Evolutionary conservation across 345 rosid genomes (phyloP).

Genomic region (Arabidopsis suecica): DNA sequence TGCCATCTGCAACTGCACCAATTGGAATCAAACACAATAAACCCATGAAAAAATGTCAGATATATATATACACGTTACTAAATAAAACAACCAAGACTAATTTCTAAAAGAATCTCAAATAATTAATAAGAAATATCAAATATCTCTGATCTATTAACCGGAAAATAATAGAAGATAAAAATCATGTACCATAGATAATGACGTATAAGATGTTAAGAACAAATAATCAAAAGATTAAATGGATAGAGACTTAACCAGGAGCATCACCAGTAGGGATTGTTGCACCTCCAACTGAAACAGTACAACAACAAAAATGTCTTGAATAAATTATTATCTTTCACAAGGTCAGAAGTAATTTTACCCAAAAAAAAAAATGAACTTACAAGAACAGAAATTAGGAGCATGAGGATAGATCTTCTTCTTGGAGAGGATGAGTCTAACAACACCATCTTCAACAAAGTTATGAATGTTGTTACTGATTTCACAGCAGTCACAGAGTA

Average conservation of each 20-base stretch:
- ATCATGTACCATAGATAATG: background rate
- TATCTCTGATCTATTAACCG: background rate
- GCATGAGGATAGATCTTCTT: background rate
- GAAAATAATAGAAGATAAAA: background rate
- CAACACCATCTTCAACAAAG: constrained; percentile 16
- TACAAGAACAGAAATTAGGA: background rate
- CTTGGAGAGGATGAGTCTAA: constrained; percentile 24
- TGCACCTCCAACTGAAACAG: background rate
- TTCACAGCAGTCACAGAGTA: constrained; percentile 20
- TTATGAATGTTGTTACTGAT: background rate
- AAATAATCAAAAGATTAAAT: background rate
- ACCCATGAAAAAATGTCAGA: constrained; percentile 24
- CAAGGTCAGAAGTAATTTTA: background rate
- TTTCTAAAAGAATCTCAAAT: constrained; percentile 1
- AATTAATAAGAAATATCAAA: background rate
- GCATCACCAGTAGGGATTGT: background rate
- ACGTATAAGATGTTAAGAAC: background rate
- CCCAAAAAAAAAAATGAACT: background rate
- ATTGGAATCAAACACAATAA: constrained; percentile 10
- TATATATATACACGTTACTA: background rate
- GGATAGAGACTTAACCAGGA: background rate
- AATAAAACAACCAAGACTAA: background rate
- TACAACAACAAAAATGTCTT: background rate
- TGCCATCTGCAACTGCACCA: constrained; percentile 7
- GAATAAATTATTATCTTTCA: too few relatives aligned